phyloP scores from a whole-genome alignment of 1,284 basidiomycete species.

The Papiliotrema fonsecae region DNA sequence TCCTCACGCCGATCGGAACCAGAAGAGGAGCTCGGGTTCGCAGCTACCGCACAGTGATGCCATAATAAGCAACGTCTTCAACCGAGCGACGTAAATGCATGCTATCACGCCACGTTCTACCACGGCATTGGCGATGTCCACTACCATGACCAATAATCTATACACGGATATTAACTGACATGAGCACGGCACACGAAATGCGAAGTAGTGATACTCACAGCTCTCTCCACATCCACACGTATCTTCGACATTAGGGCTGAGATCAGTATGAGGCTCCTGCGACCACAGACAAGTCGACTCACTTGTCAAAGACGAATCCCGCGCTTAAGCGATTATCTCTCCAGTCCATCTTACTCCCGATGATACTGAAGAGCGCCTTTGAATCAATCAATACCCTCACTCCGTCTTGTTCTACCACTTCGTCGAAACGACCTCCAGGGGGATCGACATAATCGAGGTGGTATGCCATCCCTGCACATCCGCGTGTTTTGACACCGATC shows the following conservation, averaged over 20 bases:
- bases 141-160: background rate
- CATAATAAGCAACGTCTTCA: no score
- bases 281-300: slow-evolving; percentile 9
- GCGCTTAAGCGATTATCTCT: slow-evolving; percentile 77
- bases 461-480: slow-evolving; percentile 97
- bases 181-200: background rate
- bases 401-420: slow-evolving; percentile 93
- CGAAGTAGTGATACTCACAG: slow-evolving; percentile 20
- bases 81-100: no score
- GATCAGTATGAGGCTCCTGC: background rate
- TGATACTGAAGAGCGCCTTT: slow-evolving; percentile 96
- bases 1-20: no score
- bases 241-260: slow-evolving; percentile 43
- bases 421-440: slow-evolving; percentile 84
- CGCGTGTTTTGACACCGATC: slow-evolving; percentile 94
- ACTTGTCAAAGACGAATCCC: slow-evolving; percentile 47
- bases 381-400: slow-evolving; percentile 93
- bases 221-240: slow-evolving; percentile 46
- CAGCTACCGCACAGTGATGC: no score
- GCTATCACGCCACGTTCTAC: no score
- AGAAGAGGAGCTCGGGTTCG: no score
- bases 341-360: slow-evolving; percentile 99
- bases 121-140: no score
- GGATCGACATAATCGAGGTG: slow-evolving; percentile 93
- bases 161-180: slow-evolving; percentile 11